Conservation (phyloP, 2,329 filamentous ascomycete genomes). For the Colletotrichum sp. region DNA sequence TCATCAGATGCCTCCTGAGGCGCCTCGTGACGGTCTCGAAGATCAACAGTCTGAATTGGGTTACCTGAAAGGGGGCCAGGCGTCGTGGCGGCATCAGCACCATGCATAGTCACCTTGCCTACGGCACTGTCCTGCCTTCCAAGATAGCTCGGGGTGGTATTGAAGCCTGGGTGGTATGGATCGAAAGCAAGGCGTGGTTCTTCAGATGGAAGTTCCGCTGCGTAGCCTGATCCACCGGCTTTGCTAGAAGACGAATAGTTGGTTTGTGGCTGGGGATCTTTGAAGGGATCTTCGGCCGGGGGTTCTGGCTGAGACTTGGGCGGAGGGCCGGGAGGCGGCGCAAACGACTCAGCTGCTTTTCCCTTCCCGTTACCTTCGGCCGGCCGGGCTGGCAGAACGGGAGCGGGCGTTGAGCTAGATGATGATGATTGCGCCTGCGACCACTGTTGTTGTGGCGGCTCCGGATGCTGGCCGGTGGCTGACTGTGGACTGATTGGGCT, state of each 20-base stretch:
- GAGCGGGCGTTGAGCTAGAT: constrained; percentile 15
- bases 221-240: constrained; percentile 23
- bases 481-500: constrained; percentile 27
- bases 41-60: constrained; percentile 11
- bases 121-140: constrained; percentile 45
- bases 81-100: constrained; percentile 28
- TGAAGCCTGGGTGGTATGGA: constrained; percentile 43
- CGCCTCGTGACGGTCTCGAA: constrained; percentile 19
- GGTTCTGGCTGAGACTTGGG: constrained; percentile 38
- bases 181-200: constrained; percentile 40
- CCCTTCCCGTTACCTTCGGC: constrained; percentile 28
- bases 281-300: constrained; percentile 27
- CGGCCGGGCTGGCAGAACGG: constrained; percentile 3
- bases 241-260: constrained; percentile 6
- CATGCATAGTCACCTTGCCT: constrained; percentile 47
- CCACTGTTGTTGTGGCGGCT: constrained; percentile 15
- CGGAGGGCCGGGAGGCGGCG: constrained; percentile 17
- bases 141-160: constrained; percentile 36
- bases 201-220: constrained; percentile 27
- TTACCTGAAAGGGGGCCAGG: constrained; percentile 15
- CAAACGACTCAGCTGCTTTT: constrained; percentile 26
- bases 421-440: constrained; percentile 25
- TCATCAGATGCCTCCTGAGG: constrained; percentile 32
- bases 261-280: constrained; percentile 25
- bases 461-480: constrained; percentile 23